A percentile compares a stretch with the other conserved stretches of the same genome.
phyloP scores from a whole-genome alignment of 78 protist species.

The Dictyostelium capitatum region DNA sequence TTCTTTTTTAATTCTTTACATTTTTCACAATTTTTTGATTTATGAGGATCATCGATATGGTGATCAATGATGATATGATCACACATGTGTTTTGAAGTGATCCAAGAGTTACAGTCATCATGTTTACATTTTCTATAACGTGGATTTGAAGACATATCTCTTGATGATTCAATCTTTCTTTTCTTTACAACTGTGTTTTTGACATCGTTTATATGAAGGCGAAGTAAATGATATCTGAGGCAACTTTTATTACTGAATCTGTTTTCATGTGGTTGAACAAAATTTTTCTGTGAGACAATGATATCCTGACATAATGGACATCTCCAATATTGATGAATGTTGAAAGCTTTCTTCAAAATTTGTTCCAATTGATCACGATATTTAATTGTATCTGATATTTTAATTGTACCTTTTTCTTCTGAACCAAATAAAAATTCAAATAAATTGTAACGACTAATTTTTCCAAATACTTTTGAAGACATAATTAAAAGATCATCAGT shows the following conservation, averaged over 20 bases:
- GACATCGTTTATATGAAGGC: not conserved
- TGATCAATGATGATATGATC: constrained; percentile 1
- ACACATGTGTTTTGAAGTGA: constrained; percentile 11
- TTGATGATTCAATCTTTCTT: not conserved
- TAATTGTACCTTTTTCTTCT: not conserved
- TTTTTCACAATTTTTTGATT: not conserved
- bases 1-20: constrained; percentile 10
- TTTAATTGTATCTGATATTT: not conserved
- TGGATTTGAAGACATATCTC: not conserved
- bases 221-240: not conserved
- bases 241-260: constrained; percentile 12
- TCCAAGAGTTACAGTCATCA: not conserved
- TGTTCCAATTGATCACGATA: not conserved
- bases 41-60: not conserved
- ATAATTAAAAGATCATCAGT: not conserved
- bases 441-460: not conserved
- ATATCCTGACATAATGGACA: not conserved
- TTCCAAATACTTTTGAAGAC: not conserved
- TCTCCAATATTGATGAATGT: not conserved
- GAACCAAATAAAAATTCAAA: not conserved
- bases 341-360: not conserved
- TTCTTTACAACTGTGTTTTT: not conserved
- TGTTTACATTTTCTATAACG: constrained; percentile 3
- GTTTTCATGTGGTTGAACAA: not conserved
- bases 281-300: not conserved